Evolutionary conservation across 2,329 filamentous ascomycete genomes (phyloP).

Genomic region (Metarhizium brunneum): DNA sequence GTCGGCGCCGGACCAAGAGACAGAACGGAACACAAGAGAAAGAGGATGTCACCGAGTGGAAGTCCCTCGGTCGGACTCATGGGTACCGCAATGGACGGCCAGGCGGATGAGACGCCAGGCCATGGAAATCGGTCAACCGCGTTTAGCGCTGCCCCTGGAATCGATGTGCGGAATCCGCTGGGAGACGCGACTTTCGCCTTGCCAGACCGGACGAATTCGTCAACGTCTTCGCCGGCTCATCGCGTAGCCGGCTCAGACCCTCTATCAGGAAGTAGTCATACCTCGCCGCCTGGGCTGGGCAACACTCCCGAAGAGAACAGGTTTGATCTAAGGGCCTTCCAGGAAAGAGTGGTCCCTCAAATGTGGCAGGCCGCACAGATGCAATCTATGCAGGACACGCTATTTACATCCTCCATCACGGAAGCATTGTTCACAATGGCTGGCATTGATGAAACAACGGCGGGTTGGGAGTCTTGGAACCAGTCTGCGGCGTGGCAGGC

Average conservation of each 20-base stretch:
- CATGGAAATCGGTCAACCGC: neutral
- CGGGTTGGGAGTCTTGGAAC: slow-evolving; percentile 13
- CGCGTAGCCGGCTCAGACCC: slow-evolving; percentile 12
- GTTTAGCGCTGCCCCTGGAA: neutral
- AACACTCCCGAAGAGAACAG: slow-evolving; percentile 27
- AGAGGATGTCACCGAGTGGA: slow-evolving; percentile 19
- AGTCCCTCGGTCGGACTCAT: slow-evolving; percentile 7
- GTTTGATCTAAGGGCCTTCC: slow-evolving; percentile 23
- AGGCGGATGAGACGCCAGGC: neutral
- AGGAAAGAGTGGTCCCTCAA: slow-evolving; percentile 20
- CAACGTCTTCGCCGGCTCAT: slow-evolving; percentile 21
- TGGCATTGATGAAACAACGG: neutral
- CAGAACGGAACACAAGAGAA: slow-evolving; percentile 20
- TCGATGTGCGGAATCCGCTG: neutral
- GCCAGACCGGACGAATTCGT: slow-evolving; percentile 24
- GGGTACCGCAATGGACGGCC: neutral
- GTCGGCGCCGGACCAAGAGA: slow-evolving; percentile 12
- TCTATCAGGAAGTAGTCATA: slow-evolving; percentile 19
- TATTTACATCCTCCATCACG: slow-evolving; percentile 20
- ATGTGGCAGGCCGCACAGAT: slow-evolving; percentile 16
- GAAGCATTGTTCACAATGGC: slow-evolving; percentile 9
- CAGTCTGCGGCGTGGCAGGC: slow-evolving; percentile 9
- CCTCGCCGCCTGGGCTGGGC: slow-evolving; percentile 23
- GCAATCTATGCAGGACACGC: slow-evolving; percentile 16
- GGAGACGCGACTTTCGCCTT: slow-evolving; percentile 10